phyloP scores from a whole-genome alignment of 805 yeast genomes.

The Candida anglica region DNA sequence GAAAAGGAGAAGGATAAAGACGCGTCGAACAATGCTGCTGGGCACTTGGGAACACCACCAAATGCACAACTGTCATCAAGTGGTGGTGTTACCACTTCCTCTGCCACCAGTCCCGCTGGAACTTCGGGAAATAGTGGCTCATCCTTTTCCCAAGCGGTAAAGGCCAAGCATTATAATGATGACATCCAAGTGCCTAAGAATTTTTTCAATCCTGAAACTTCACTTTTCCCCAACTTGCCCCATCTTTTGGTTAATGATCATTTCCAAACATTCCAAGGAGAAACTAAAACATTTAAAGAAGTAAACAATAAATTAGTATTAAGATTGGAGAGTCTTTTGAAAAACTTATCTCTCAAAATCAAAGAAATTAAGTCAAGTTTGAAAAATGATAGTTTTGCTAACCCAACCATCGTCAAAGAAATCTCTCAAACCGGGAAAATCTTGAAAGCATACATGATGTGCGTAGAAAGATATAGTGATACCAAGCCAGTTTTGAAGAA shows the following conservation, averaged over 20 bases:
- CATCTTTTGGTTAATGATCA: slow-evolving; percentile 34
- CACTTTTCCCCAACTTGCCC: slow-evolving; percentile 24
- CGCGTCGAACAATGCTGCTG: background rate
- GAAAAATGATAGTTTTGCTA: slow-evolving; percentile 39
- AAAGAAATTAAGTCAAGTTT: slow-evolving; percentile 38
- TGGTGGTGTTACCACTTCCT: background rate
- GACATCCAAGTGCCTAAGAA: slow-evolving; percentile 16
- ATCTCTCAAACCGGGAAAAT: slow-evolving; percentile 59
- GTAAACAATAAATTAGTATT: slow-evolving; percentile 30
- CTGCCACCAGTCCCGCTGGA: slow-evolving; percentile 2
- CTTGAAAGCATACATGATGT: slow-evolving; percentile 28
- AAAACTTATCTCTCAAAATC: slow-evolving; percentile 33
- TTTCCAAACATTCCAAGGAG: slow-evolving; percentile 20
- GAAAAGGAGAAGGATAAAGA: slow-evolving; percentile 8
- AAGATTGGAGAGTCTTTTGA: slow-evolving; percentile 30
- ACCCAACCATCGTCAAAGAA: slow-evolving; percentile 30
- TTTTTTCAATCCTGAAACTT: slow-evolving; percentile 13
- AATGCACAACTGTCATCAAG: background rate
- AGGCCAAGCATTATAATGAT: slow-evolving; percentile 6
- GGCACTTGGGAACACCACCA: background rate
- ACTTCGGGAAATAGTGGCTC: background rate
- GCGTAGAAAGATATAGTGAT: slow-evolving; percentile 33
- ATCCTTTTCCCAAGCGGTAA: background rate
- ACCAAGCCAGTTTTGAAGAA: slow-evolving; percentile 32
- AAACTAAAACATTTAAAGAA: slow-evolving; percentile 27